Base-by-base conservation (phyloP, 1,139 yeast genomes). In the Yamadazyma friedrichii region DNA sequence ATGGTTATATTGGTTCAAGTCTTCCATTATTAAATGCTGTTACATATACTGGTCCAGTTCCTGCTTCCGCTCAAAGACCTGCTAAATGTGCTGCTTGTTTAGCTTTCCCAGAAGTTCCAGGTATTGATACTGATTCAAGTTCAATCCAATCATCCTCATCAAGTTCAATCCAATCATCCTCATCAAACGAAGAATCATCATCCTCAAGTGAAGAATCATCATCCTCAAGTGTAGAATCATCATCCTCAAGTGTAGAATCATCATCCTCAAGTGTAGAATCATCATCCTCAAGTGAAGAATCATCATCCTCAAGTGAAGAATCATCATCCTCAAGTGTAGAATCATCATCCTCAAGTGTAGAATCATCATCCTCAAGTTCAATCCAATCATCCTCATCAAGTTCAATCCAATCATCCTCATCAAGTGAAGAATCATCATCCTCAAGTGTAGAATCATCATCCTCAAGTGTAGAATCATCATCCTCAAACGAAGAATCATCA, bases 1-100 rank as follows among this genome's bases (percentile, higher is more conserved):
- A 48, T 39, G 53, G 57, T 28, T 55, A 50, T 29, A 25, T 47
- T 15, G 54, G 51, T 9, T 35, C 45, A 20, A 46, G 43, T 12
- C 22, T 47, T 5, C 46, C 45, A 6, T 40, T 36, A 42, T 34
- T 24, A 6, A 40, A 44, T 22, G 42, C 39, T 15, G 33, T 48
- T n/a, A 27, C 27, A 1, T 49, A 47, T 30, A 27, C 2, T 32
- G 43, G 40, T 4, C 38, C 48, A 3, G 33, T 39, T 31, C 52
- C 52, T 3, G 24, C 33, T 2, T 16, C 26, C 3, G 27, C 27
- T 25, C n/a, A 5, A 25, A 26, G 33, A 11, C 46, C 39, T 12
- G 29, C 36, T 4, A 35, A 31, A 24, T 44, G 43, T 34, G 2
- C 4, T 17, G 9, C 13, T 3, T 44, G 47, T 40, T 9, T 15